These are phyloP conservation scores for Fusarium azukiicola DNA, from an alignment of 2,329 filamentous ascomycete species.

Conservation along the genomic window DNA sequence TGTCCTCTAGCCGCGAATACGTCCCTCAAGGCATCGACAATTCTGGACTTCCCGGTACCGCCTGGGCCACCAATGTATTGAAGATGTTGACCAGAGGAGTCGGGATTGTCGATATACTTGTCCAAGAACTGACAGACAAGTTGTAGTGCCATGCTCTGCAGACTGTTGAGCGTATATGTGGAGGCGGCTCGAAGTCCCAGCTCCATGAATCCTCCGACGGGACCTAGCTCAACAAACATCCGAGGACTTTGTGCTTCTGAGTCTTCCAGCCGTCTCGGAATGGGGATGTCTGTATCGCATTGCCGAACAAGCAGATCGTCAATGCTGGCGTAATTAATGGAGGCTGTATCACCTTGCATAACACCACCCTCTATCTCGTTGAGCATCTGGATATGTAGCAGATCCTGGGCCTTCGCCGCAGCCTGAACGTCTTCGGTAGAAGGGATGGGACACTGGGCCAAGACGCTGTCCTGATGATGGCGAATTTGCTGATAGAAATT, in stretches of 20 bases:
- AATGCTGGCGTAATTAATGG: constrained; percentile 11
- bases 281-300: constrained; percentile 26
- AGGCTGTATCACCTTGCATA: not conserved
- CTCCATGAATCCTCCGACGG: constrained; percentile 11
- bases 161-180: constrained; percentile 22
- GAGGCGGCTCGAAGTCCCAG: constrained; percentile 24
- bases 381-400: constrained; percentile 32
- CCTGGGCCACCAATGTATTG: constrained; percentile 27
- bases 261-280: not conserved
- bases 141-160: constrained; percentile 31
- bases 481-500: constrained; percentile 33
- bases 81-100: constrained; percentile 23
- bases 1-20: constrained; percentile 25
- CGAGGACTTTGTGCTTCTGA: constrained; percentile 2
- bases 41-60: constrained; percentile 28
- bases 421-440: constrained; percentile 21
- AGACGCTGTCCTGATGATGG: constrained; percentile 16
- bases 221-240: constrained; percentile 22
- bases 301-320: constrained; percentile 31
- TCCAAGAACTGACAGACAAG: constrained; percentile 32
- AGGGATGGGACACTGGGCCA: not conserved
- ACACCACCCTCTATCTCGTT: constrained; percentile 22
- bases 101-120: constrained; percentile 19
- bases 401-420: constrained; percentile 26
- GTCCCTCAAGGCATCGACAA: constrained; percentile 21